These are phyloP conservation scores for Rossbeevera mucosa DNA, from an alignment of 768 basidiomycete genomes.

Conservation along the genomic window DNA sequence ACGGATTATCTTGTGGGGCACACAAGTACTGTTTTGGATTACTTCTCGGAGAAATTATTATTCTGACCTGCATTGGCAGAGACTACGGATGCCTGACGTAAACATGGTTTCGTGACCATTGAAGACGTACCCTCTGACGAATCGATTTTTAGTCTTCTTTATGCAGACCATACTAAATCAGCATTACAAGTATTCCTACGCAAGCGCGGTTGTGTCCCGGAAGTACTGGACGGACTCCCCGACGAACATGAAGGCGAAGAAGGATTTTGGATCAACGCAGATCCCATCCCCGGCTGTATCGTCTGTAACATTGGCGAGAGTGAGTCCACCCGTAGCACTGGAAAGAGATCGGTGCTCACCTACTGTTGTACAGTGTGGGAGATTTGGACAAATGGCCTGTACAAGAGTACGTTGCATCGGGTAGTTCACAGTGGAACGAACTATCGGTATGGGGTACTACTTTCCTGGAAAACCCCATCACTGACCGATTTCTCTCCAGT, in stretches of 20 bases:
- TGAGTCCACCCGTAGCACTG: slow-evolving; percentile 32
- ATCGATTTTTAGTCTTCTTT: slow-evolving; percentile 62
- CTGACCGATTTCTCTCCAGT: slow-evolving; percentile 30
- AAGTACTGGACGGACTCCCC: slow-evolving; percentile 36
- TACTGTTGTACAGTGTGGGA: slow-evolving; percentile 70
- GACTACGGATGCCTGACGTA: slow-evolving; percentile 92
- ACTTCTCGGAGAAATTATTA: background rate
- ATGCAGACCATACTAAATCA: slow-evolving; percentile 72
- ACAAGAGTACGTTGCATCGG: slow-evolving; percentile 84
- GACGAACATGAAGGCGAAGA: slow-evolving; percentile 51
- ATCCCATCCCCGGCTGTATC: slow-evolving; percentile 77
- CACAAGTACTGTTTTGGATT: slow-evolving; percentile 60
- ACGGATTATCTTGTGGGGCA: slow-evolving; percentile 86
- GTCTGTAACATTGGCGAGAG: slow-evolving; percentile 94
- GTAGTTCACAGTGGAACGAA: slow-evolving; percentile 75
- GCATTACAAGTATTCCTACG: slow-evolving; percentile 80
- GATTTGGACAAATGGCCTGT: slow-evolving; percentile 84
- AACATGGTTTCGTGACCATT: slow-evolving; percentile 16
- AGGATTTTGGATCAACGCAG: slow-evolving; percentile 77
- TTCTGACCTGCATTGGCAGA: slow-evolving; percentile 37
- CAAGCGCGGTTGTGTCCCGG: slow-evolving; percentile 33
- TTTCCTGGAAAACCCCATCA: background rate
- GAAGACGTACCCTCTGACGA: slow-evolving; percentile 5
- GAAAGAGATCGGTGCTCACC: slow-evolving; percentile 1
- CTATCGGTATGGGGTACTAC: slow-evolving; percentile 42